Conservation (phyloP, 371 early-diverging fungal species). For the Mortierella sp. region DNA sequence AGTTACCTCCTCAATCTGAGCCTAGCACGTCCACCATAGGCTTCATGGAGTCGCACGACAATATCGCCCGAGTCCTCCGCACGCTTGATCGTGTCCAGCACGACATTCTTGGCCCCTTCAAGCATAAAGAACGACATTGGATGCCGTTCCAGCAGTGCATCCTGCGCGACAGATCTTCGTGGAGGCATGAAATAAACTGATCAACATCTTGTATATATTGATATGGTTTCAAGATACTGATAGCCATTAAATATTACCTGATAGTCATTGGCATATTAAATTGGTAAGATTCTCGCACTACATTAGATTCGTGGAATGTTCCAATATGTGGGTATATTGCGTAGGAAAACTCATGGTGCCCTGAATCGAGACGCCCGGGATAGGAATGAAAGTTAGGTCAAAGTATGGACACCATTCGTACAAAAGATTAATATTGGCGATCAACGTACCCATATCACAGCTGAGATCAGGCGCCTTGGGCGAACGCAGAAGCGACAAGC, state of each 20-base stretch:
- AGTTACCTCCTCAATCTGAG: slow-evolving; percentile 71
- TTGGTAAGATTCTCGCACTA: slow-evolving; percentile 87
- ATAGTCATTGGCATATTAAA: slow-evolving; percentile 87
- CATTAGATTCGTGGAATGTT: slow-evolving; percentile 80
- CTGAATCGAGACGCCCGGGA: slow-evolving; percentile 34
- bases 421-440: background rate
- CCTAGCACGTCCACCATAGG: slow-evolving; percentile 89
- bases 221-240: background rate
- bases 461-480: slow-evolving; percentile 86
- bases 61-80: slow-evolving; percentile 85
- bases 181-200: background rate
- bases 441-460: slow-evolving; percentile 71
- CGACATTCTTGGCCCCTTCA: slow-evolving; percentile 75
- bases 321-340: slow-evolving; percentile 92
- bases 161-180: slow-evolving; percentile 18
- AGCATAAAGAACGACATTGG: slow-evolving; percentile 66
- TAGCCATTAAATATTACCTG: slow-evolving; percentile 55
- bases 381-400: background rate
- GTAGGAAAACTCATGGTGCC: slow-evolving; percentile 87
- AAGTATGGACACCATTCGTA: background rate
- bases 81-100: slow-evolving; percentile 90
- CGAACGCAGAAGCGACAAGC: slow-evolving; percentile 86
- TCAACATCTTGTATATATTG: background rate
- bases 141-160: slow-evolving; percentile 5
- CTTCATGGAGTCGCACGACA: slow-evolving; percentile 90